Evolutionary conservation across 2,329 filamentous ascomycete species (phyloP).

Genomic region (Aureobasidium leucospermi): DNA sequence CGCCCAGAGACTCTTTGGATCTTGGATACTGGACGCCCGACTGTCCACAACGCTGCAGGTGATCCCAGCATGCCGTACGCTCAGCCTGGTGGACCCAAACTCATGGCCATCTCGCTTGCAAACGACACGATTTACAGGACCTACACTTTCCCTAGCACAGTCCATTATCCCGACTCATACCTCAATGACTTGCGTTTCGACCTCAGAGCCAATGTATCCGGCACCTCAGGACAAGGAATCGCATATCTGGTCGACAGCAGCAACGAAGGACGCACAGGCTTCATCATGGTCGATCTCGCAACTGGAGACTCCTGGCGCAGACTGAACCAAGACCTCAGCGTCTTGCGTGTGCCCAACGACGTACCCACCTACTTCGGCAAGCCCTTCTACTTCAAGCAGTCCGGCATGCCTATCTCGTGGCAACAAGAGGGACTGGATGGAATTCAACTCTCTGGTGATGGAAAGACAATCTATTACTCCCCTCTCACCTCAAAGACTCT

Average conservation of each 20-base stretch:
- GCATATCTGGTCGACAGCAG: slow-evolving; percentile 41
- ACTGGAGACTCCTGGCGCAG: slow-evolving; percentile 37
- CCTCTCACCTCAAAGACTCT: slow-evolving; percentile 34
- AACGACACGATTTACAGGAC: slow-evolving; percentile 35
- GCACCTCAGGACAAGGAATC: slow-evolving; percentile 33
- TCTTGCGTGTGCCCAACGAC: slow-evolving; percentile 25
- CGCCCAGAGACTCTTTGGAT: slow-evolving; percentile 40
- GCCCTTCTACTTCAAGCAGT: slow-evolving; percentile 24
- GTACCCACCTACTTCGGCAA: slow-evolving; percentile 27
- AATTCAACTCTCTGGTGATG: slow-evolving; percentile 37
- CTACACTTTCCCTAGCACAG: slow-evolving; percentile 35
- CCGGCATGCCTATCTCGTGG: slow-evolving; percentile 21
- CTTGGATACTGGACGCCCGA: slow-evolving; percentile 39
- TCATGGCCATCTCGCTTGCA: slow-evolving; percentile 36
- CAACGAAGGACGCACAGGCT: slow-evolving; percentile 39
- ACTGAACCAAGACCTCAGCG: slow-evolving; percentile 28
- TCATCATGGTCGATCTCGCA: slow-evolving; percentile 40
- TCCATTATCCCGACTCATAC: slow-evolving; percentile 41
- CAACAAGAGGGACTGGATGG: slow-evolving; percentile 34
- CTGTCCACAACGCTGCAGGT: slow-evolving; percentile 31
- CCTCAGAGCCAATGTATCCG: slow-evolving; percentile 33
- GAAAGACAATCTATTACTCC: slow-evolving; percentile 38
- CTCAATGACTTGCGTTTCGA: slow-evolving; percentile 43
- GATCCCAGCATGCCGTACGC: slow-evolving; percentile 37
- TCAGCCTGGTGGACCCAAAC: slow-evolving; percentile 39